A percentile compares a stretch with the other conserved stretches of the same genome.
Evolutionary conservation across 2,329 filamentous ascomycete species (phyloP).

Genomic region (Annulohypoxylon truncatum): DNA sequence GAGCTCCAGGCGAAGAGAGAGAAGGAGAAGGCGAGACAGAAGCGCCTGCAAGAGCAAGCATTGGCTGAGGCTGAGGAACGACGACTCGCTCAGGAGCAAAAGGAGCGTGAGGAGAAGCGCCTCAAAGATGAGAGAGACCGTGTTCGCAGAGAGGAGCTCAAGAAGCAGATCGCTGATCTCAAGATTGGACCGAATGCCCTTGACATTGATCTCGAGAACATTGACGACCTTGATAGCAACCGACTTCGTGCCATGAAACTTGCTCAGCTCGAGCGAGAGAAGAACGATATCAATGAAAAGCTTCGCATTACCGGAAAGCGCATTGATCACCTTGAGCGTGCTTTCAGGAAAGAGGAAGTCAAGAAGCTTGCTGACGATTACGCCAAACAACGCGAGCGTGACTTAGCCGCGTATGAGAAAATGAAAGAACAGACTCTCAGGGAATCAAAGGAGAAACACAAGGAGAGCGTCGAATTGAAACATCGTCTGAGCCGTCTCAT

Average conservation of each 20-base stretch:
- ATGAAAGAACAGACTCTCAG: conserved; percentile 80
- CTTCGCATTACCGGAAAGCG: conserved; percentile 93
- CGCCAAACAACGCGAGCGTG: conserved; percentile 80
- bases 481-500: conserved; percentile 89
- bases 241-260: conserved; percentile 94
- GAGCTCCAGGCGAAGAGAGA: conserved; percentile 89
- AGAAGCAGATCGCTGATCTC: conserved; percentile 91
- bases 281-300: conserved; percentile 93
- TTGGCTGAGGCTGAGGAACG: conserved; percentile 90
- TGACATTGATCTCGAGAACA: conserved; percentile 80
- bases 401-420: conserved; percentile 83
- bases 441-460: conserved; percentile 88
- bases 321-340: conserved; percentile 96
- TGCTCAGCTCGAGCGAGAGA: conserved; percentile 95
- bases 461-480: conserved; percentile 92
- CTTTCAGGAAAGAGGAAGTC: conserved; percentile 93
- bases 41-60: conserved; percentile 86
- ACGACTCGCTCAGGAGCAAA: conserved; percentile 91
- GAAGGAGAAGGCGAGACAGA: conserved; percentile 90
- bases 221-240: conserved; percentile 89
- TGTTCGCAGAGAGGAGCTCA: conserved; percentile 91
- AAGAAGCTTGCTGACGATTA: conserved; percentile 93
- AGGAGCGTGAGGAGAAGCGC: conserved; percentile 87
- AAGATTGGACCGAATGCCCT: conserved; percentile 85
- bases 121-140: conserved; percentile 88